Base-by-base conservation (phyloP, 2,329 filamentous ascomycete species). In the Monilinia vaccinii-corymbosi region DNA sequence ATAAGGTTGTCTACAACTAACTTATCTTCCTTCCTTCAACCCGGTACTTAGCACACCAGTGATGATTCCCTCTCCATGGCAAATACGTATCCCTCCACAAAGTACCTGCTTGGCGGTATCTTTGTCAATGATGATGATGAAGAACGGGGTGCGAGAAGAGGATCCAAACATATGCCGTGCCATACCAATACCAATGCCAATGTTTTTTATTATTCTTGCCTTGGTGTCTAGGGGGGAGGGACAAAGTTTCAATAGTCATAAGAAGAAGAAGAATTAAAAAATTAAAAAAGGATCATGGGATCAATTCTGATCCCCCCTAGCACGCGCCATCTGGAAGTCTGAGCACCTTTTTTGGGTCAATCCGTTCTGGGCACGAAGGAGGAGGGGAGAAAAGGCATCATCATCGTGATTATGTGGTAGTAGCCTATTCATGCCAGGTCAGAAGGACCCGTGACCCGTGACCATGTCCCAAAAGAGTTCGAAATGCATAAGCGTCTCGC, bases 401-500 rank as follows among this genome's bases (percentile, higher is more conserved):
- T 42, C 4, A 42, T 42, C 1, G 2, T n/a, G 8, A 7, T 42
- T 18, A 18, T 31, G 4, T 16, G 21, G 34, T n/a, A 7, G 36
- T 40, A 52, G 18, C 25, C 18, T 42, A 23, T 42, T 14, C 55
- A 58, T 40, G 25, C 56, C 25, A 23, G n/a, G 16, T 45, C 9
- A 40, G 31, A 34, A 32, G 18, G 25, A 58, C 56, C n/a, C 36
- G 56, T 58, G 56, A 58, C 36, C n/a, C n/a, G n/a, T n/a, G n/a
- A n/a, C n/a, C n/a, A 31, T 42, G 2, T 31, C 55, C 56, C 28
- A 40, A 58, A 52, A 51, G 46, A 40, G 36, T 42, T 28, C 28
- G 14, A 3, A 51, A 13, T 58, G 56, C 56, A 58, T 51, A 42
- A 58, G 56, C 46, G 36, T 52, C n/a, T 52, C 56, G 46, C 46